Conservation (phyloP, 2,329 filamentous ascomycete species). For the Pyrenophora tritici-repentis region DNA sequence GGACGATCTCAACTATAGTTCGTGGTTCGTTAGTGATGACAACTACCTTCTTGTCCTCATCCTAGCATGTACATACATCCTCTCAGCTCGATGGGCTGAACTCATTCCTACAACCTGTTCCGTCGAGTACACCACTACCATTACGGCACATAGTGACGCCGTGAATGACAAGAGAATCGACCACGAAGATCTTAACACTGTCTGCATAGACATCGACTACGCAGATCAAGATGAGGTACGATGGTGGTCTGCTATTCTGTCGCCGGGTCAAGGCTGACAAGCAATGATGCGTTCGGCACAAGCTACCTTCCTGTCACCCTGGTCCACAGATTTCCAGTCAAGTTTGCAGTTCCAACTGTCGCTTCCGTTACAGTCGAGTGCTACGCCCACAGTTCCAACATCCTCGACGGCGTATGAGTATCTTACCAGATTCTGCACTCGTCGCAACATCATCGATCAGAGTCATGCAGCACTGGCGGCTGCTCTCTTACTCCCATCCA, state of each 20-base stretch:
- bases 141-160: background rate
- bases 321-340: background rate
- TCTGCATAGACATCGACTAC: background rate
- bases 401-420: background rate
- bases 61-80: background rate
- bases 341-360: background rate
- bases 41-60: background rate
- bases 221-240: background rate
- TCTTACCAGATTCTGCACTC: constrained; percentile 1
- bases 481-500: background rate
- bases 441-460: constrained; percentile 1
- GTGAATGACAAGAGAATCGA: background rate
- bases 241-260: background rate
- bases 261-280: background rate
- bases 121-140: background rate
- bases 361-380: background rate
- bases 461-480: background rate
- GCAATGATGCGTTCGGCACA: background rate
- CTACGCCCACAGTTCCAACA: background rate
- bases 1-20: background rate
- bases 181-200: background rate
- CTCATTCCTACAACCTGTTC: background rate
- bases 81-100: constrained; percentile 1
- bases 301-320: background rate
- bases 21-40: background rate